phyloP scores from a whole-genome alignment of 1,284 basidiomycete species.

The Rhodotorula mucilaginosa region DNA sequence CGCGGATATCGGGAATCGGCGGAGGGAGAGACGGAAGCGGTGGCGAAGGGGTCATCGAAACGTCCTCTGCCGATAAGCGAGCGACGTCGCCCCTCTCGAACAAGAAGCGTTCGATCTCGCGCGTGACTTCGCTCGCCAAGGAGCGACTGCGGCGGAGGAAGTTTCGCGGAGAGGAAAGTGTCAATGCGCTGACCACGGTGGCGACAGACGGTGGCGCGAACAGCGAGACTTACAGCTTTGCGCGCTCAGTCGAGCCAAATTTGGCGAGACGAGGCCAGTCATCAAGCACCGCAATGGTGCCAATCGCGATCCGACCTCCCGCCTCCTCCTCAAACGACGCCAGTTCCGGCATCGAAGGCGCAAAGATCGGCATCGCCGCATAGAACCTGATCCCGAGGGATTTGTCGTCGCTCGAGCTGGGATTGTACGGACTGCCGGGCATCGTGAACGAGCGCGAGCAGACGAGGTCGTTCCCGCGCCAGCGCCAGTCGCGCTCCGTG shows the following conservation, averaged over 20 bases:
- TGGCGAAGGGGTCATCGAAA: background rate
- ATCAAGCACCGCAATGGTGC: slow-evolving; percentile 19
- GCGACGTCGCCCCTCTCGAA: slow-evolving; percentile 6
- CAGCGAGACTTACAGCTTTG: slow-evolving; percentile 7
- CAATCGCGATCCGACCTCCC: slow-evolving; percentile 25
- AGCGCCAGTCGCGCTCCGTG: slow-evolving; percentile 41
- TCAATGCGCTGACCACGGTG: background rate
- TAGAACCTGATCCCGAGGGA: slow-evolving; percentile 30
- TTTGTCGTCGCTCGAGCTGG: background rate
- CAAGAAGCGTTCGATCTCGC: slow-evolving; percentile 23
- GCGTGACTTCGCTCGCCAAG: slow-evolving; percentile 21
- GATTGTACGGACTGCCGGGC: background rate
- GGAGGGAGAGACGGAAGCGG: background rate
- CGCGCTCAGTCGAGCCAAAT: slow-evolving; percentile 13
- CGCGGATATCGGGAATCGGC: background rate
- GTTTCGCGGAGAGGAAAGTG: too few species aligned
- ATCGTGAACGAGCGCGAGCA: background rate
- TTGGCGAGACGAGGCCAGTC: slow-evolving; percentile 10
- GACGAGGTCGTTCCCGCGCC: slow-evolving; percentile 18
- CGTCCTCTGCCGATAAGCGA: background rate
- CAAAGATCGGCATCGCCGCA: slow-evolving; percentile 32
- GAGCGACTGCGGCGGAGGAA: slow-evolving; percentile 11
- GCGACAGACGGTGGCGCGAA: background rate
- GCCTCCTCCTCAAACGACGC: slow-evolving; percentile 18
- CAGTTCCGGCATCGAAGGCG: slow-evolving; percentile 20